These are phyloP conservation scores for Gymnopilus junonius DNA, from an alignment of 768 basidiomycete genomes.

Conservation along the genomic window DNA sequence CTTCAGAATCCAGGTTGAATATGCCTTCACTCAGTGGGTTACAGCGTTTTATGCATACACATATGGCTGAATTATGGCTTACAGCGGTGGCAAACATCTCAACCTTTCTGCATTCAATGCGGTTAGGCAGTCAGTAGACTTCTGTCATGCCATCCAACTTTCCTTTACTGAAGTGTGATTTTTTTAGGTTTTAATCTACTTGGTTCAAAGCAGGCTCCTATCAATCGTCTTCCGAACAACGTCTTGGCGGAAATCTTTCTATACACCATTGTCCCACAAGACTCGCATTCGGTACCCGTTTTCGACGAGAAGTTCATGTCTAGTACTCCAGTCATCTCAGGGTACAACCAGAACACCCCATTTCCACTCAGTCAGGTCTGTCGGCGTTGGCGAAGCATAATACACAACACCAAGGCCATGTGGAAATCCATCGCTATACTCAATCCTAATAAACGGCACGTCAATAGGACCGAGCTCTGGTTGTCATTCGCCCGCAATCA, in stretches of 20 bases:
- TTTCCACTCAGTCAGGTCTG: constrained; percentile 21
- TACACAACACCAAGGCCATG: constrained; percentile 4
- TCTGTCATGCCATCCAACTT: neutral
- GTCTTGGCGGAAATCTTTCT: constrained; percentile 1
- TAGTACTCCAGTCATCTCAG: constrained; percentile 7
- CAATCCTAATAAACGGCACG: constrained; percentile 7
- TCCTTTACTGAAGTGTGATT: no score
- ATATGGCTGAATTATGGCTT: no score
- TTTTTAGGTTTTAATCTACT: neutral
- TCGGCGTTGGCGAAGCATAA: constrained; percentile 14
- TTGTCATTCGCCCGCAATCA: neutral
- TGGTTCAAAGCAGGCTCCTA: neutral
- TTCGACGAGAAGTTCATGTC: neutral
- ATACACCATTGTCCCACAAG: neutral
- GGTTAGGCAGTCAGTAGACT: neutral
- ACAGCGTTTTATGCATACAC: no score
- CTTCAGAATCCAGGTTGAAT: no score
- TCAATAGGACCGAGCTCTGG: constrained; percentile 12
- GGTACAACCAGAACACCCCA: constrained; percentile 2
- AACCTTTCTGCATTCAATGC: neutral
- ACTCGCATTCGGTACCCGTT: no score
- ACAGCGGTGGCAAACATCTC: neutral
- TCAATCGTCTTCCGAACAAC: constrained; percentile 1
- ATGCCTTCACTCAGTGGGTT: no score
- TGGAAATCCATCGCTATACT: constrained; percentile 17